Evolutionary conservation across 148 eudicot genomes (phyloP).

Genomic region (Dianthus caryophyllus): DNA sequence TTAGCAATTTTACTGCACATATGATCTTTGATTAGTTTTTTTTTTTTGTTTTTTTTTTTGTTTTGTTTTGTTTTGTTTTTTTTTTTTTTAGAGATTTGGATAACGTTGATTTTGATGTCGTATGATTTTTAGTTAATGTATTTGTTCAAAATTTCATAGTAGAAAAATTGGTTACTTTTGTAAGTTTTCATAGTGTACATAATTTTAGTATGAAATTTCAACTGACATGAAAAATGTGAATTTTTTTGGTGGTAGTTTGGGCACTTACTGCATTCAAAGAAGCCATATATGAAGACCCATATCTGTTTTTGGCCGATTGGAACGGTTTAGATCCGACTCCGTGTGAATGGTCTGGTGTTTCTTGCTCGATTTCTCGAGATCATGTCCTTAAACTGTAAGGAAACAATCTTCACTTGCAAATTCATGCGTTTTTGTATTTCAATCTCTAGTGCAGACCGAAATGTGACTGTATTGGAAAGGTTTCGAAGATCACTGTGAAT

Average conservation of each 20-base stretch:
- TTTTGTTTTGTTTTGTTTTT: too few species aligned
- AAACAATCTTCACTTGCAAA: neutral
- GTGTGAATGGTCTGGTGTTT: slow-evolving; percentile 76
- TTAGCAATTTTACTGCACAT: too few species aligned
- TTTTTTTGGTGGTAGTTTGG: slow-evolving; percentile 39
- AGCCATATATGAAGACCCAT: slow-evolving; percentile 87
- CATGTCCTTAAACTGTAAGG: slow-evolving; percentile 79
- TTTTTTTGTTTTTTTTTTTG: too few species aligned
- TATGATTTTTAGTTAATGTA: too few species aligned
- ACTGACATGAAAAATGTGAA: slow-evolving; percentile 8
- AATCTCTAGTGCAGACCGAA: neutral
- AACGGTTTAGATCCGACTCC: slow-evolving; percentile 74
- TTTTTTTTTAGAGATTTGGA: too few species aligned
- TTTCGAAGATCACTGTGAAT: too few species aligned
- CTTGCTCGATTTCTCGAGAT: slow-evolving; percentile 51
- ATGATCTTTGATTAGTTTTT: too few species aligned
- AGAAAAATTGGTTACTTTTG: too few species aligned
- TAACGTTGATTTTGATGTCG: too few species aligned
- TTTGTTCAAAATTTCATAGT: too few species aligned
- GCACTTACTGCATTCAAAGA: slow-evolving; percentile 75
- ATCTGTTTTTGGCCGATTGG: slow-evolving; percentile 76
- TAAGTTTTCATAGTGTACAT: too few species aligned
- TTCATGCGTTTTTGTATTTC: neutral
- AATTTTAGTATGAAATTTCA: neutral
- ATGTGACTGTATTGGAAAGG: too few species aligned